Evolutionary conservation across 2,329 filamentous ascomycete genomes (phyloP), one percentile per base, ranked within the genome.

Genomic region (Pseudomassariella vexata): DNA sequence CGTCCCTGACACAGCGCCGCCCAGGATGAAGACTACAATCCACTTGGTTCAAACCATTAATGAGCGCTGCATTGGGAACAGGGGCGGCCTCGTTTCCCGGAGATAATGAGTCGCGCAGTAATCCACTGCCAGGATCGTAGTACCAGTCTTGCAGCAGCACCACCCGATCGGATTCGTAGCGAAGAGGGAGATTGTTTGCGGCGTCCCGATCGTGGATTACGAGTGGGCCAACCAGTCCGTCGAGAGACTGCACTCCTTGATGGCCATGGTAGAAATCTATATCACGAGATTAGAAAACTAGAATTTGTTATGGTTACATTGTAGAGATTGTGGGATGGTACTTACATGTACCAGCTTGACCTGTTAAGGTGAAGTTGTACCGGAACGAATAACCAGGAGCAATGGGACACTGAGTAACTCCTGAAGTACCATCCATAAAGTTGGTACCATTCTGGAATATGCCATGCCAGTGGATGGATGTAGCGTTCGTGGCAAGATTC

Each of bases 401-500:
- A 28, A 87, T 79, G 0, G 73, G 68, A 39, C 79, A 84, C 49
- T 85, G 82, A 0, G 73, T 80, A 5, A 85, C 68, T 21, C 74
- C 79, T 0, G 76, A 65, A 2, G 81, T 72, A 1, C 84, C 85
- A 47, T 90, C 84, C 79, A 86, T 85, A 35, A 69, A 68, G 37
- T 77, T 85, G 0, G 82, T 84, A 9, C 81, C 82, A 43, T 85
- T 85, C 50, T 87, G 82, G 49, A 77, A 86, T 40, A 90, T 68
- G 11, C 85, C 85, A 44, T 90, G 85, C 53, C 84, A 89, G 50
- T 90, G 85, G 5, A 89, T 65, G 22, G 70, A 73, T 7, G 80
- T 82, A 9, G 69, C 73, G 42, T 87, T 83, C 9, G 65, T 62
- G 1, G 82, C 73, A 15, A 71, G 66, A 45, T 90, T 90, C 43